These are phyloP conservation scores for Fusarium torulosum DNA, from an alignment of 2,329 filamentous ascomycete species.

Conservation along the genomic window DNA sequence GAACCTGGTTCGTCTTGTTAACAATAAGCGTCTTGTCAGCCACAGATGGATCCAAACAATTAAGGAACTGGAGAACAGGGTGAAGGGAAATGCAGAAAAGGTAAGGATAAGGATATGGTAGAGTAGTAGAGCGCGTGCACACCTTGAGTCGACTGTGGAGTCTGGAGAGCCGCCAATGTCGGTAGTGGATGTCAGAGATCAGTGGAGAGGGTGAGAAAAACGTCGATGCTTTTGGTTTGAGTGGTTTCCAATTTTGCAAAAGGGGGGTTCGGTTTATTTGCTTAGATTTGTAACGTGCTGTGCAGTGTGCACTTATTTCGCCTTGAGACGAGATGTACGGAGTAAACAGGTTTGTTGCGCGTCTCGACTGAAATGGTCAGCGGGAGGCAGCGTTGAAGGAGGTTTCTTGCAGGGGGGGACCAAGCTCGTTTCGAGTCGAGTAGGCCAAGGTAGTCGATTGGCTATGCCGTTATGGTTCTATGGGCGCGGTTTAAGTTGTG, in stretches of 20 bases:
- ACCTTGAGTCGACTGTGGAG: slow-evolving; percentile 19
- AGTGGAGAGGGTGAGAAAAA: slow-evolving; percentile 29
- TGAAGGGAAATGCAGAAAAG: slow-evolving; percentile 4
- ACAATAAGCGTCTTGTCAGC: slow-evolving; percentile 20
- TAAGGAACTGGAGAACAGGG: slow-evolving; percentile 14
- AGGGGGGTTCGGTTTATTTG: slow-evolving; percentile 23
- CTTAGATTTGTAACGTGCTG: slow-evolving; percentile 11
- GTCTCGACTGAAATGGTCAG: slow-evolving; percentile 13
- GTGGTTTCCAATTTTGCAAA: slow-evolving; percentile 28
- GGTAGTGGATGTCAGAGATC: slow-evolving; percentile 41
- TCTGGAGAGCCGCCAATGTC: slow-evolving; percentile 30
- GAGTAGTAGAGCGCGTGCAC: slow-evolving; percentile 19
- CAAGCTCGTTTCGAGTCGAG: slow-evolving; percentile 35
- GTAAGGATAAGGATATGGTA: slow-evolving; percentile 3
- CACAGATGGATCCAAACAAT: slow-evolving; percentile 13
- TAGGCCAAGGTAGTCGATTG: slow-evolving; percentile 32
- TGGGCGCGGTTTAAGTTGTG: slow-evolving; percentile 9
- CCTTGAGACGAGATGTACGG: slow-evolving; percentile 24
- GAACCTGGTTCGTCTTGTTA: slow-evolving; percentile 6
- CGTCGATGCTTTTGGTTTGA: slow-evolving; percentile 28
- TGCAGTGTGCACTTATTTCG: slow-evolving; percentile 13
- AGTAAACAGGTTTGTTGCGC: slow-evolving; percentile 39
- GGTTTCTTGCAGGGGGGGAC: slow-evolving; percentile 26
- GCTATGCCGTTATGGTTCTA: slow-evolving; percentile 3
- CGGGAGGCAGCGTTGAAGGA: slow-evolving; percentile 10